Base-by-base conservation (phyloP, 2,329 filamentous ascomycete species). In the Claviceps paspali region DNA sequence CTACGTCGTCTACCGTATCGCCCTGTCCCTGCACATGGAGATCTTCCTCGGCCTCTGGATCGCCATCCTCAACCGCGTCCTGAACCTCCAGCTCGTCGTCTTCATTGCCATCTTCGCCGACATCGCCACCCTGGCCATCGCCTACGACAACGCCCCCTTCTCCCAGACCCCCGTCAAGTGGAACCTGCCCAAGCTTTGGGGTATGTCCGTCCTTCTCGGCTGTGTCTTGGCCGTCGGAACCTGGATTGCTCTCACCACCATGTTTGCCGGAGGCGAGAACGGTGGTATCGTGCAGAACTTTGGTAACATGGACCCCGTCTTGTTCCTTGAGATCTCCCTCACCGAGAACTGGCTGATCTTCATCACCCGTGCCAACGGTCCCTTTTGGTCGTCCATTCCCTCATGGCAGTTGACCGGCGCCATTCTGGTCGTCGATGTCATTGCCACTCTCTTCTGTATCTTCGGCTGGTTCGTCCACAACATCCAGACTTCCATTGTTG, bases 341-440 rank as follows among this genome's bases (percentile, higher is more conserved):
- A 87, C 85, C 42, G 83, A 93, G 70, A 94, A 92, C 67, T 93
- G 86, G 85, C 73, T 93, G 36, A 94, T 94, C 62, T 92, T 94
- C 68, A 88, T 93, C 64, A 93, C 85, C 46, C 84, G 86, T 70
- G 81, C 84, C 63, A 87, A 87, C 62, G 84, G 85, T 52, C 83
- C 84, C 38, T 88, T 92, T 72, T 92, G 84, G 84, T 86, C 82
- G 3, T 87, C 82, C 18, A 73, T 85, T 41, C 85, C 86, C 42
- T 92, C 84, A 43, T 87, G 83, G 81, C 82, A 92, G 61, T 68
- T 93, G 31, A 60, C 68, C 38, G 78, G 78, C 43, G 85, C 85
- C 45, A 85, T 93, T 46, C 56, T 91, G 33, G 47, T 84, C 35
- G 85, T 93, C 52, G 84, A 93, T 54, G 70, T 91, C 49, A 62